Conservation (phyloP, 177 flowering plant genomes). For the Vitis hybrid region DNA sequence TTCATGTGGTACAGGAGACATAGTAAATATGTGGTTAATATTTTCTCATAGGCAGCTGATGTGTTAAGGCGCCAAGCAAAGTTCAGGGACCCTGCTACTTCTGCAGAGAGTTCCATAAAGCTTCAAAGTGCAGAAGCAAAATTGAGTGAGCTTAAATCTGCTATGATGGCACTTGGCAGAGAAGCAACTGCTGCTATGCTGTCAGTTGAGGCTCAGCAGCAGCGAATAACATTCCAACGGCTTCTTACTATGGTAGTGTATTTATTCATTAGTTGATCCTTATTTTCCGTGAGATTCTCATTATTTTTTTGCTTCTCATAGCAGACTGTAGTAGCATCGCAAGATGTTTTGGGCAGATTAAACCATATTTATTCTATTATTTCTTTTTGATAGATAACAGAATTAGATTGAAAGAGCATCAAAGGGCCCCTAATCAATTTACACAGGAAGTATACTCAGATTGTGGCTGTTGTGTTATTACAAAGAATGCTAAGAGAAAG, state of each 20-base stretch:
- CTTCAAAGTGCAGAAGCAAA: conserved; percentile 75
- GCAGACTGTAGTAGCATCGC: too few relatives aligned
- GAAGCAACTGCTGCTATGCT: conserved; percentile 87
- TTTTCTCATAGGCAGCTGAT: conserved; percentile 63
- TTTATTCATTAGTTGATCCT: neutral
- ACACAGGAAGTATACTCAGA: too few relatives aligned
- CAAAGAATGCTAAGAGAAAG: too few relatives aligned
- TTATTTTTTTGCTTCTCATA: neutral
- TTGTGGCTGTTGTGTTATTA: too few relatives aligned
- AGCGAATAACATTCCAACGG: conserved; percentile 57
- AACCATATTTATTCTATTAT: too few relatives aligned
- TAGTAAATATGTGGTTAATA: conserved; percentile 10
- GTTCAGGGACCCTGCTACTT: conserved; percentile 46
- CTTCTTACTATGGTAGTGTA: conserved; percentile 62
- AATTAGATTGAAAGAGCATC: too few relatives aligned
- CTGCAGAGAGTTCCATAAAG: conserved; percentile 57
- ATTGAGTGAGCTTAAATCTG: conserved; percentile 62
- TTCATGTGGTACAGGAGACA: neutral
- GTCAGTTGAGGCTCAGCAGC: conserved; percentile 87
- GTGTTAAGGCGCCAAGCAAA: conserved; percentile 67
- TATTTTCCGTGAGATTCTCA: neutral
- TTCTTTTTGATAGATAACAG: too few relatives aligned
- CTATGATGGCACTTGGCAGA: conserved; percentile 62
- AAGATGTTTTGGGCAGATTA: too few relatives aligned
- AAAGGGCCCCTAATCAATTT: too few relatives aligned